Evolutionary conservation across 2,329 filamentous ascomycete species (phyloP).

Genomic region (Fusarium sacchari): DNA sequence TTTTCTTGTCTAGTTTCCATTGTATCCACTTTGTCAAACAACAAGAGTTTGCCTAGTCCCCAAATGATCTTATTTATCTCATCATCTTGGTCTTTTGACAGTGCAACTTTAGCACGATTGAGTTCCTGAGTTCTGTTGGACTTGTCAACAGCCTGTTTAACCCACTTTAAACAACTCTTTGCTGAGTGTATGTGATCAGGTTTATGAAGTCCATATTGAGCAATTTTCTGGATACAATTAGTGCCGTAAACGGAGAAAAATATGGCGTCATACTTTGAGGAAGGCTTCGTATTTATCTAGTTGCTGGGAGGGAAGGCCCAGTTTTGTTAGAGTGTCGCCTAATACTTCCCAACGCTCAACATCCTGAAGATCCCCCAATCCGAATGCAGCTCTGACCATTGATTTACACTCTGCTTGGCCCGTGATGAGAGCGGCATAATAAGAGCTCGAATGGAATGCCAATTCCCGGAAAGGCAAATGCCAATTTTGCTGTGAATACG

Average conservation of each 20-base stretch:
- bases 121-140: accelerated
- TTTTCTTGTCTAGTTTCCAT: accelerated
- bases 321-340: accelerated
- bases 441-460: accelerated
- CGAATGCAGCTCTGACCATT: neutral
- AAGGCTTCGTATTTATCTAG: neutral
- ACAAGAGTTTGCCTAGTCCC: neutral
- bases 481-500: accelerated
- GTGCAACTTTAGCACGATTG: accelerated
- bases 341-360: accelerated
- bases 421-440: accelerated
- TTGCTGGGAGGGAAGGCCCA: accelerated
- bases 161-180: accelerated
- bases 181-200: accelerated
- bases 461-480: neutral
- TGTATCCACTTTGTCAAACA: neutral
- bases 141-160: accelerated
- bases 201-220: accelerated
- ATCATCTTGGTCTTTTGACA: neutral
- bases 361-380: accelerated
- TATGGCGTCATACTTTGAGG: accelerated
- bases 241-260: accelerated
- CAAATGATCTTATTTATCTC: accelerated
- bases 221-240: accelerated
- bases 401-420: accelerated